phyloP scores from a whole-genome alignment of 805 yeast species.

The Candida pini region DNA sequence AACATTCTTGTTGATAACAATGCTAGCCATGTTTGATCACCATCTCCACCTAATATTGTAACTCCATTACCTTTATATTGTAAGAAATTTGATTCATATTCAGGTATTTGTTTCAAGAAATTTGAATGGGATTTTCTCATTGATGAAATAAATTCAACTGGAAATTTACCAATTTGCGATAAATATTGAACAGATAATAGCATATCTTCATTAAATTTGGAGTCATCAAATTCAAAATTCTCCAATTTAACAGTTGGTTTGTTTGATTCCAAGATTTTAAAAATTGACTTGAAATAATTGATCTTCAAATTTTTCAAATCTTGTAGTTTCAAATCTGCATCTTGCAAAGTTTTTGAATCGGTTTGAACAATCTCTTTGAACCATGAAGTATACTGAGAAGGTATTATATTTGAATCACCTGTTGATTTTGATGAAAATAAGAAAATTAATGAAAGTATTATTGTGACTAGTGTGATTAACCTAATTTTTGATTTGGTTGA shows the following conservation, averaged over 20 bases:
- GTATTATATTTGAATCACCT: conserved; percentile 12
- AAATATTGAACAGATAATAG: conserved; percentile 5
- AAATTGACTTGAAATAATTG: conserved; percentile 16
- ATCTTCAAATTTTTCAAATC: conserved; percentile 12
- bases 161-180: conserved; percentile 11
- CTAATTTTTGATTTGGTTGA: conserved; percentile 10
- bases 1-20: conserved; percentile 46
- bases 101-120: conserved; percentile 32
- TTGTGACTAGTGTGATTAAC: conserved; percentile 3
- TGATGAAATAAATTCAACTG: conserved; percentile 21
- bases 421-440: conserved; percentile 12
- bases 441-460: conserved; percentile 4
- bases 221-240: conserved; percentile 11
- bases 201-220: conserved; percentile 3
- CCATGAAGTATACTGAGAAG: conserved; percentile 23
- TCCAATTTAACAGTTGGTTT: conserved; percentile 16
- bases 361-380: conserved; percentile 7
- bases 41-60: conserved; percentile 68
- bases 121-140: conserved; percentile 29
- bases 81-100: conserved; percentile 32
- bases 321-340: conserved; percentile 6
- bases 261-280: conserved; percentile 15
- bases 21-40: conserved; percentile 54
- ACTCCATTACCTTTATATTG: conserved; percentile 46
- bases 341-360: neutral